Percentiles rank a stretch among this genome's conserved stretches.
These are phyloP conservation scores for Cryptosporidium felis DNA, from an alignment of 169 alveolate species.

Conservation along the genomic window DNA sequence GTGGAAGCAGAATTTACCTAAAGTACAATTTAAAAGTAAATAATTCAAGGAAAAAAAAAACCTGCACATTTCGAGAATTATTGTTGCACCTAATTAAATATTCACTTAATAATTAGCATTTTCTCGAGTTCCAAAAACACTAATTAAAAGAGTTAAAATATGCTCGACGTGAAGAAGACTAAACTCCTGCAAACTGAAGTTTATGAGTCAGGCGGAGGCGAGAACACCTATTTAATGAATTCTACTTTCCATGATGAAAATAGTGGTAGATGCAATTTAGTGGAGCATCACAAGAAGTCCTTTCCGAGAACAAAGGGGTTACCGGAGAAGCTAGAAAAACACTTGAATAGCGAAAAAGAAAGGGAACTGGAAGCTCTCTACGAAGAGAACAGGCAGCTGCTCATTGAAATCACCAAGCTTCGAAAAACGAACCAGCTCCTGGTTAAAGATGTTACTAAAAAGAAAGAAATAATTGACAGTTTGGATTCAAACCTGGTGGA, in stretches of 20 bases:
- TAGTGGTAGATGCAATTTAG: background rate
- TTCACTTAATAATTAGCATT: too few relatives aligned
- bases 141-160: too few relatives aligned
- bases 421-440: constrained; percentile 56
- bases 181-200: too few relatives aligned
- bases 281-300: background rate
- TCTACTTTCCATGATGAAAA: background rate
- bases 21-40: too few relatives aligned
- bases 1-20: constrained; percentile 28
- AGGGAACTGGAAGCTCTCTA: constrained; percentile 46
- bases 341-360: constrained; percentile 44
- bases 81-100: too few relatives aligned
- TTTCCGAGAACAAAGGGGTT: constrained; percentile 27
- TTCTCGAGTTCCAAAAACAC: too few relatives aligned
- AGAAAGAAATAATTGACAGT: constrained; percentile 51
- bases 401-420: constrained; percentile 33
- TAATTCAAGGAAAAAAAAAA: too few relatives aligned
- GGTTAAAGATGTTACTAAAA: constrained; percentile 45
- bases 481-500: constrained; percentile 48
- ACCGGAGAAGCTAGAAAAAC: constrained; percentile 59
- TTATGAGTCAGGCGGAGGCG: too few relatives aligned
- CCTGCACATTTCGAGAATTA: too few relatives aligned
- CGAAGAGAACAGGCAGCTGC: constrained; percentile 50
- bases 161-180: too few relatives aligned
- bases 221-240: too few relatives aligned